Evolutionary conservation across 345 rosid genomes (phyloP).

Genomic region (Lagerstroemia speciosa): DNA sequence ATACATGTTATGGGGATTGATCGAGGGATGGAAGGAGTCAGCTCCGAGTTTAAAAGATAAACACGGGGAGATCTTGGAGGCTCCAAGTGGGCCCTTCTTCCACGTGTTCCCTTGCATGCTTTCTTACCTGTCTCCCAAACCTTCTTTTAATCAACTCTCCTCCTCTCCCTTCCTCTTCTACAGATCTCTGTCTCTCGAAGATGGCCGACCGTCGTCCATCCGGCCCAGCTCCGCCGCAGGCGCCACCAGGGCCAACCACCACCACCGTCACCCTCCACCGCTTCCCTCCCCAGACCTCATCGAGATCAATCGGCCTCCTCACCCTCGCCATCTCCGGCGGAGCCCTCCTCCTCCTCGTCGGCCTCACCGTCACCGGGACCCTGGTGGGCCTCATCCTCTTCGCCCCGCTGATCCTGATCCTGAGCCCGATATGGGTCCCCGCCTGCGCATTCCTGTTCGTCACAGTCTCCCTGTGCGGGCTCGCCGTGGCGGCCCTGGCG

Average conservation of each 20-base stretch:
- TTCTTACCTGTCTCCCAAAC: not conserved
- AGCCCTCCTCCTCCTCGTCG: constrained; percentile 60
- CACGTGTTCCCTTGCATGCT: constrained; percentile 9
- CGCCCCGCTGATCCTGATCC: constrained; percentile 53
- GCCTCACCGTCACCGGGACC: constrained; percentile 41
- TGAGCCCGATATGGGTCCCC: constrained; percentile 86
- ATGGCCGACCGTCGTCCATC: constrained; percentile 8
- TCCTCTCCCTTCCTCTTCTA: not conserved
- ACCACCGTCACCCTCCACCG: constrained; percentile 27
- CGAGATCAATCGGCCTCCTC: constrained; percentile 47
- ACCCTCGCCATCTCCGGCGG: constrained; percentile 50
- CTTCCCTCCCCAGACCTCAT: constrained; percentile 41
- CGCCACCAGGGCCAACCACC: constrained; percentile 27
- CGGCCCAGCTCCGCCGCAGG: constrained; percentile 13
- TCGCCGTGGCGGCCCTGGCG: constrained; percentile 29
- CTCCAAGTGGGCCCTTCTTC: not conserved
- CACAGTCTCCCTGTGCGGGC: constrained; percentile 32
- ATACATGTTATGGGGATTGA: too few relatives aligned
- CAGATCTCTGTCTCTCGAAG: not conserved
- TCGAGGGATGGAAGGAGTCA: not conserved
- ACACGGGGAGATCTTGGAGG: not conserved
- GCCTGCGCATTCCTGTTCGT: constrained; percentile 28
- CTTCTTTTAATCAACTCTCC: not conserved
- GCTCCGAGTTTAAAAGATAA: not conserved
- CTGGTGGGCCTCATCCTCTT: constrained; percentile 45